phyloP scores from a whole-genome alignment of 2,329 filamentous ascomycete genomes.

The Drechslerella stenobrocha region DNA sequence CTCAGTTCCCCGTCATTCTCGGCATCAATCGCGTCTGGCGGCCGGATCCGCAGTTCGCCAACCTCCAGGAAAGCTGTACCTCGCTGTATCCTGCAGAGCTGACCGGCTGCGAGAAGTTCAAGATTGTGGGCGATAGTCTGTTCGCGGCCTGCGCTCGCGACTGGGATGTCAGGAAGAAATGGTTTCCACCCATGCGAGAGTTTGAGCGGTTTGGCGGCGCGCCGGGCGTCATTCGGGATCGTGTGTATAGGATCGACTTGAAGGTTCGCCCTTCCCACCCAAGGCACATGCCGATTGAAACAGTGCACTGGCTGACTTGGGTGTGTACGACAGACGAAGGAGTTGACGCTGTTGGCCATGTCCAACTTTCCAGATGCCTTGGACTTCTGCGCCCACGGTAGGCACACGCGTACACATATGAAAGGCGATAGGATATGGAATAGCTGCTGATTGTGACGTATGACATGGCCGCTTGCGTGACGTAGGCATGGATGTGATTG shows the following conservation, averaged over 20 bases:
- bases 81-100: conserved; percentile 13
- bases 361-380: conserved; percentile 19
- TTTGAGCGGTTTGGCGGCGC: conserved; percentile 2
- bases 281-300: no score
- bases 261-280: no score
- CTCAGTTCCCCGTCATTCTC: conserved; percentile 20
- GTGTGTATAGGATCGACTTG: conserved; percentile 22
- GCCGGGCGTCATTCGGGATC: conserved; percentile 17
- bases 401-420: no score
- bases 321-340: no score
- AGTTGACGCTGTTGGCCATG: conserved; percentile 18
- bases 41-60: conserved; percentile 22
- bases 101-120: conserved; percentile 37
- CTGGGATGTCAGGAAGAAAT: conserved; percentile 20
- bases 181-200: conserved; percentile 34
- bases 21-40: conserved; percentile 25
- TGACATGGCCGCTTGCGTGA: not conserved
- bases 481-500: conserved; percentile 31
- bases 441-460: no score
- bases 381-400: conserved; percentile 37
- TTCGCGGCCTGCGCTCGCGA: conserved; percentile 30
- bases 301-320: no score
- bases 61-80: conserved; percentile 14
- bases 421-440: no score
- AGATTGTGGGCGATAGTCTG: conserved; percentile 19